phyloP scores from a whole-genome alignment of 257 asterid species.

The Verbena officinalis region DNA sequence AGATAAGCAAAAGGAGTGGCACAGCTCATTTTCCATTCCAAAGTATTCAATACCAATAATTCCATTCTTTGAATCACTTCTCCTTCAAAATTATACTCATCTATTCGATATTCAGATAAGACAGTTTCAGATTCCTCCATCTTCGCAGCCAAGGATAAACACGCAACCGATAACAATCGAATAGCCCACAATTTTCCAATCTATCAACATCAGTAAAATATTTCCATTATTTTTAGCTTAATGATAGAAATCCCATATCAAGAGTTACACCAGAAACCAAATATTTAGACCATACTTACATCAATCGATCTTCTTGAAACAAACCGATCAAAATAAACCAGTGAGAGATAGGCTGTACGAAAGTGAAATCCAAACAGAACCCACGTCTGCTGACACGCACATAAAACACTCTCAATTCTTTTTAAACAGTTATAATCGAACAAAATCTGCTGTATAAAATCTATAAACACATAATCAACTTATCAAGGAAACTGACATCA shows the following conservation, averaged over 20 bases:
- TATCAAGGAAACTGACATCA: slow-evolving; percentile 37
- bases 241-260: not conserved
- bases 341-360: slow-evolving; percentile 52
- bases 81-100: slow-evolving; percentile 44
- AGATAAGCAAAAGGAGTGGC: slow-evolving; percentile 53
- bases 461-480: not conserved
- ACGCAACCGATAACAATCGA: slow-evolving; percentile 51
- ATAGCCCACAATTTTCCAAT: slow-evolving; percentile 48
- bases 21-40: slow-evolving; percentile 55
- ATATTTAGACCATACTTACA: slow-evolving; percentile 35
- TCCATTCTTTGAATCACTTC: slow-evolving; percentile 49
- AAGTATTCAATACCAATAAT: slow-evolving; percentile 40
- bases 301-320: slow-evolving; percentile 44
- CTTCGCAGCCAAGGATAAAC: slow-evolving; percentile 64
- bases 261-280: not conserved
- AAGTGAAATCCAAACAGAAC: slow-evolving; percentile 49
- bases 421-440: not conserved
- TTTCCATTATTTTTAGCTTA: not conserved
- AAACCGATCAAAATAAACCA: slow-evolving; percentile 54
- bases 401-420: not conserved
- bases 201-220: slow-evolving; percentile 37
- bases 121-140: slow-evolving; percentile 58
- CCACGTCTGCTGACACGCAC: slow-evolving; percentile 37
- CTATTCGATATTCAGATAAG: slow-evolving; percentile 41
- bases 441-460: not conserved